A percentile compares a stretch with the other conserved stretches of the same genome.
Evolutionary conservation across 148 eudicot genomes (phyloP).

Genomic region (Amaranthus cruentus): DNA sequence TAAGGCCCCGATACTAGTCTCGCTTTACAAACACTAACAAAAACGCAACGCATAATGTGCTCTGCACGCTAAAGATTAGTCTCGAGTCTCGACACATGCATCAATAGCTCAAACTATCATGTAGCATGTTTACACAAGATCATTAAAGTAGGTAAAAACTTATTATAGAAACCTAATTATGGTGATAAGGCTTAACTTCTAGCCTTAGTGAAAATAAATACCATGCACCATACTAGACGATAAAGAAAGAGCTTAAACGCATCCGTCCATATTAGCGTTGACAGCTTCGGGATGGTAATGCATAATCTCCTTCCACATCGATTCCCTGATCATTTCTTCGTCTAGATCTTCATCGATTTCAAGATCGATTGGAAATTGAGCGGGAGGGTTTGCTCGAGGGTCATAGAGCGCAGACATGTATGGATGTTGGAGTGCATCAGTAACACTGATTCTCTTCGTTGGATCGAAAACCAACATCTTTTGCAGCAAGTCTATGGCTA

Average conservation of each 20-base stretch:
- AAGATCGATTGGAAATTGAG: conserved; percentile 52
- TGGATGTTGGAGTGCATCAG: conserved; percentile 66
- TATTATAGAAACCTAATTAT: conserved; percentile 7
- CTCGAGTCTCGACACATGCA: conserved; percentile 16
- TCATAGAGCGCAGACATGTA: conserved; percentile 60
- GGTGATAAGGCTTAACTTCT: conserved; percentile 13
- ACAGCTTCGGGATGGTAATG: conserved; percentile 59
- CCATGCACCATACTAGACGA: conserved; percentile 15
- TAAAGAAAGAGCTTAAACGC: conserved; percentile 17
- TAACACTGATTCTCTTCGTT: conserved; percentile 57
- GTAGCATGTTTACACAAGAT: conserved; percentile 24
- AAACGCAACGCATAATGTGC: conserved; percentile 9
- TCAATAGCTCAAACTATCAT: conserved; percentile 30
- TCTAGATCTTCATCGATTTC: conserved; percentile 58
- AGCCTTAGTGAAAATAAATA: conserved; percentile 12
- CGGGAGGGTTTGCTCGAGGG: conserved; percentile 46
- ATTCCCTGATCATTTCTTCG: conserved; percentile 54
- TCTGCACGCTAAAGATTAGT: conserved; percentile 21
- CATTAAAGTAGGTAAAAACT: conserved; percentile 16
- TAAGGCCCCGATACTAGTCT: too few relatives aligned
- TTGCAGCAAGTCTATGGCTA: conserved; percentile 57
- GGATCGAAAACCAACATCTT: conserved; percentile 68
- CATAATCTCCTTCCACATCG: conserved; percentile 66
- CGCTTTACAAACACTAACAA: not conserved
- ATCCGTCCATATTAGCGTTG: conserved; percentile 23